phyloP scores from a whole-genome alignment of 495 filamentous ascomycete species.

The Hamigera avellanea region DNA sequence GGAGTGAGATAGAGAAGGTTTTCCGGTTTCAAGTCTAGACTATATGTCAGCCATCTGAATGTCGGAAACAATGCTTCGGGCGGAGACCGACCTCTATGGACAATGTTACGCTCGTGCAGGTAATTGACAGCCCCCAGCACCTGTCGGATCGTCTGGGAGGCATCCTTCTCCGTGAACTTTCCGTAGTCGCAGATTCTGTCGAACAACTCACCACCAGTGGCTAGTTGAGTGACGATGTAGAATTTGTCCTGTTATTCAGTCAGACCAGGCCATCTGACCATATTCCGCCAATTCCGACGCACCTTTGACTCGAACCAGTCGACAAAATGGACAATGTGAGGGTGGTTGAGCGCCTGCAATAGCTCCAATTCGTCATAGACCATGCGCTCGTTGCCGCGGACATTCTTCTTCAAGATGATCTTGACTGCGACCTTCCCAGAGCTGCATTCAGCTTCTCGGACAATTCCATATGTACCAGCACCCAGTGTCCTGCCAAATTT shows the following conservation, averaged over 20 bases:
- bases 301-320: slow-evolving; percentile 98
- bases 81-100: slow-evolving; percentile 67
- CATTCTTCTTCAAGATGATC: slow-evolving; percentile 99
- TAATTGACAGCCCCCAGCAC: slow-evolving; percentile 92
- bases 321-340: slow-evolving; percentile 93
- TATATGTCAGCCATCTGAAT: not conserved
- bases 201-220: slow-evolving; percentile 93
- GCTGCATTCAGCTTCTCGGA: slow-evolving; percentile 75
- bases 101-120: slow-evolving; percentile 88
- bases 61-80: not conserved
- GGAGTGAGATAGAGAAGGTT: slow-evolving; percentile 90
- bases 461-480: slow-evolving; percentile 96
- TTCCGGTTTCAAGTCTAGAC: slow-evolving; percentile 91
- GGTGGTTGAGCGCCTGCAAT: slow-evolving; percentile 80
- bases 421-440: slow-evolving; percentile 91
- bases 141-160: slow-evolving; percentile 90
- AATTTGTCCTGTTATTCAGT: slow-evolving; percentile 77
- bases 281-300: not conserved
- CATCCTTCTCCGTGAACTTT: slow-evolving; percentile 98
- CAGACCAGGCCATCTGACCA: not conserved
- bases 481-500: slow-evolving; percentile 87
- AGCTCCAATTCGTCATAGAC: slow-evolving; percentile 94
- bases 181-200: slow-evolving; percentile 97
- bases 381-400: slow-evolving; percentile 96
- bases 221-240: slow-evolving; percentile 97